A percentile compares a stretch with the other conserved stretches of the same genome.
These are phyloP conservation scores for Kokia cookei DNA, from an alignment of 441 rosid genomes.

Conservation along the genomic window DNA sequence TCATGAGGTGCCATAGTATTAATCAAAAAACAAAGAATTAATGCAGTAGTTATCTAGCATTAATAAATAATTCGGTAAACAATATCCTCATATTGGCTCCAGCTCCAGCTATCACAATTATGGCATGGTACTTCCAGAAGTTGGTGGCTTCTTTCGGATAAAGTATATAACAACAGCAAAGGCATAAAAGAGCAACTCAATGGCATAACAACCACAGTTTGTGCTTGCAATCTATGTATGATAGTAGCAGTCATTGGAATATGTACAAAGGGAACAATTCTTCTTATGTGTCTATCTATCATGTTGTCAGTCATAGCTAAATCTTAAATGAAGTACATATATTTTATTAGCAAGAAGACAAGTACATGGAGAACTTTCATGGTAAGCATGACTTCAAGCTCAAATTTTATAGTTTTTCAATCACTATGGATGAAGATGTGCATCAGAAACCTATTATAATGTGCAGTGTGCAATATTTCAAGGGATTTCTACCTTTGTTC, in stretches of 20 bases:
- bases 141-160: neutral
- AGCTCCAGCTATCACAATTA: neutral
- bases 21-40: neutral
- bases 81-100: neutral
- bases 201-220: neutral
- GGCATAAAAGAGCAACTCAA: neutral
- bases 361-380: neutral
- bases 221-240: neutral
- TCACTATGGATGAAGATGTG: neutral
- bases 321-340: neutral
- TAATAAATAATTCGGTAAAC: neutral
- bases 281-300: neutral
- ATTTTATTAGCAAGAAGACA: neutral
- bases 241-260: neutral
- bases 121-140: neutral
- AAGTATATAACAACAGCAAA: neutral
- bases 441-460: neutral
- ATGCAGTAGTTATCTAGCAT: neutral
- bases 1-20: neutral
- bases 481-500: neutral
- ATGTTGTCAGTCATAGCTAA: neutral
- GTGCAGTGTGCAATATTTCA: neutral
- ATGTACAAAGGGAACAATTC: neutral
- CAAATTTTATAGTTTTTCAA: neutral
- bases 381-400: neutral